Evolutionary conservation across 78 protist genomes (phyloP).

Genomic region (Dictyostelium firmibasis): DNA sequence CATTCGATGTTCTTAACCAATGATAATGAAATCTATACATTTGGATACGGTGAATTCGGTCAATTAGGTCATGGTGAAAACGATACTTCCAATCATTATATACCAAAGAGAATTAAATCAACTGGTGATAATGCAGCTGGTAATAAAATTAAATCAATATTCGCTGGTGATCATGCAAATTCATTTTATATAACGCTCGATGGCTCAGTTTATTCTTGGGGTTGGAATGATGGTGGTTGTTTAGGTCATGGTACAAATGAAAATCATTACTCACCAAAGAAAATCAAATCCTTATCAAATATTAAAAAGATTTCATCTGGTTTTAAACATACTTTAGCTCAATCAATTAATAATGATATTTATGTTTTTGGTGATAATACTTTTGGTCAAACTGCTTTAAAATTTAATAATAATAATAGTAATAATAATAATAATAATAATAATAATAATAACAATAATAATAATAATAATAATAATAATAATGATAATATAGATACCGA

Average conservation of each 20-base stretch:
- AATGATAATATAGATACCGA: neutral
- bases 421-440: neutral
- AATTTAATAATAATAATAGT: neutral
- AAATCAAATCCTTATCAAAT: neutral
- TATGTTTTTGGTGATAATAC: slow-evolving; percentile 26
- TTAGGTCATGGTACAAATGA: neutral
- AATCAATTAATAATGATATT: neutral
- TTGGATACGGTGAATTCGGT: slow-evolving; percentile 22
- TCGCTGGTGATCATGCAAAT: slow-evolving; percentile 20
- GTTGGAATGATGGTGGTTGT: neutral
- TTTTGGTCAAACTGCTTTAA: slow-evolving; percentile 3
- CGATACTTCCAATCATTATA: neutral
- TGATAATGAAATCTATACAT: slow-evolving; percentile 14
- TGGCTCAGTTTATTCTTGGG: slow-evolving; percentile 1
- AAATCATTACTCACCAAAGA: neutral
- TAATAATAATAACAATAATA: neutral
- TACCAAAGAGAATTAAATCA: neutral
- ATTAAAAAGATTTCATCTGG: neutral
- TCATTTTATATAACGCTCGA: neutral
- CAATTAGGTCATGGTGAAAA: slow-evolving; percentile 40
- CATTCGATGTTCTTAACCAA: slow-evolving; percentile 2
- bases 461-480: neutral
- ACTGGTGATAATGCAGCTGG: neutral
- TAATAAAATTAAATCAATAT: neutral
- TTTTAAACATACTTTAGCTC: slow-evolving; percentile 9